phyloP scores from a whole-genome alignment of 164 flowering plant genomes.

The Buxus sempervirens region DNA sequence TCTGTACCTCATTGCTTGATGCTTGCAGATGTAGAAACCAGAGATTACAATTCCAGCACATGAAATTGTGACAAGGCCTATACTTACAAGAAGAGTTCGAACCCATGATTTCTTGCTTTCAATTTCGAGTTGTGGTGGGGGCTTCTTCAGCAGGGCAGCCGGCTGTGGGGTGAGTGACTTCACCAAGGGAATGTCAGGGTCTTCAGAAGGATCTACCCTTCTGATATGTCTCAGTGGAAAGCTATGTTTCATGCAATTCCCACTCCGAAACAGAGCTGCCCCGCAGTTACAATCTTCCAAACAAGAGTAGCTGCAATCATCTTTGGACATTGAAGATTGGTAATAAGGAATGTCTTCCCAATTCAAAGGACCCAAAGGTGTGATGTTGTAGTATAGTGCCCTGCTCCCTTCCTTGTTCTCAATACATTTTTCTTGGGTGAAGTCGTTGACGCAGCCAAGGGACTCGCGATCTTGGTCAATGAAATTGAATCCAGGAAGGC shows the following conservation, averaged over 20 bases:
- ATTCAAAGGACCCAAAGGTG: not conserved
- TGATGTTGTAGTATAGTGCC: not conserved
- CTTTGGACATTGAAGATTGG: not conserved
- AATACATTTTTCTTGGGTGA: conserved; percentile 3
- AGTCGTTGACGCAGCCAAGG: conserved; percentile 8
- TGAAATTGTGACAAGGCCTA: not conserved
- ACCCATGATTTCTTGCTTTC: not conserved
- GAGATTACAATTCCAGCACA: not conserved
- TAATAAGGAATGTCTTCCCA: conserved; percentile 1
- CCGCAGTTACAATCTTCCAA: conserved; percentile 30
- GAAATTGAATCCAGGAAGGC: conserved; percentile 11
- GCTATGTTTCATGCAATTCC: conserved; percentile 17
- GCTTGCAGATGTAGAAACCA: conserved; percentile 3
- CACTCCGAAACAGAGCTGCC: conserved; percentile 18
- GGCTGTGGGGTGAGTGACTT: too few species aligned
- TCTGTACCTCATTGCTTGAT: not conserved
- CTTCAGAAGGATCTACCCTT: not conserved
- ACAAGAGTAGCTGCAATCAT: conserved; percentile 20
- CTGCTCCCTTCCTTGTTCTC: not conserved
- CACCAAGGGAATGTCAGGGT: too few species aligned
- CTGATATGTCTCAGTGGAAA: conserved; percentile 32
- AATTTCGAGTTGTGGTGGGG: too few species aligned
- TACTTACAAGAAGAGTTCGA: not conserved
- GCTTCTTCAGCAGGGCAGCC: too few species aligned
- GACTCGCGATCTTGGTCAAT: not conserved